Conservation (phyloP, 2,329 filamentous ascomycete genomes). For the Neopestalotiopsis rosae region DNA sequence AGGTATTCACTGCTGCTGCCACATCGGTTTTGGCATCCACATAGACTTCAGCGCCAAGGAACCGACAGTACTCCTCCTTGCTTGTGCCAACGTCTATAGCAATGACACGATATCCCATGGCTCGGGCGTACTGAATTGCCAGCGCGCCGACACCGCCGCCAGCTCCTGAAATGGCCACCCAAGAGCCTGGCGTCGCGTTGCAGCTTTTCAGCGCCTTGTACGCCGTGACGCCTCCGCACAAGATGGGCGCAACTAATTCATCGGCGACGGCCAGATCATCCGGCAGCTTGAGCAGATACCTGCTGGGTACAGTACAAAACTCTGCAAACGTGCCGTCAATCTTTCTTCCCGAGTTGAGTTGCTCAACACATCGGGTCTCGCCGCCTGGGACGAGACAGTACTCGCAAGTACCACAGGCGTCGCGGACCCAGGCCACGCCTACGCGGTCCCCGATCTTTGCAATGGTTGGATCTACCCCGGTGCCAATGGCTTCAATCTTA, state of each 20-base stretch:
- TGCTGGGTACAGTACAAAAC: slow-evolving; percentile 40
- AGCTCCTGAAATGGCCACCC: slow-evolving; percentile 43
- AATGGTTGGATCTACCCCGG: slow-evolving; percentile 33
- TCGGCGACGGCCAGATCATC: slow-evolving; percentile 34
- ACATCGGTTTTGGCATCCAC: slow-evolving; percentile 38
- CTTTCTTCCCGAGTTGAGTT: slow-evolving; percentile 38
- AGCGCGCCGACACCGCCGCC: slow-evolving; percentile 46
- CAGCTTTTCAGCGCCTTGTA: slow-evolving; percentile 46
- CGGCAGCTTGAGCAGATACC: slow-evolving; percentile 40
- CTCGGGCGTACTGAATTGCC: slow-evolving; percentile 43
- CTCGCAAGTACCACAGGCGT: slow-evolving; percentile 40
- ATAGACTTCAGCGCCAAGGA: slow-evolving; percentile 43
- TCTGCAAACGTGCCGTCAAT: slow-evolving; percentile 47
- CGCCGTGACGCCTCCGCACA: slow-evolving; percentile 50
- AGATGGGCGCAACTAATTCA: slow-evolving; percentile 44
- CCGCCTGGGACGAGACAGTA: slow-evolving; percentile 38
- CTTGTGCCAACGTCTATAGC: slow-evolving; percentile 42
- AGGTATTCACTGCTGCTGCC: slow-evolving; percentile 29
- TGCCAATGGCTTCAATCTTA: slow-evolving; percentile 41
- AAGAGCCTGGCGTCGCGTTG: slow-evolving; percentile 37
- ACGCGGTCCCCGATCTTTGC: slow-evolving; percentile 40
- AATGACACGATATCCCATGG: slow-evolving; percentile 48
- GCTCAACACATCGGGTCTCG: slow-evolving; percentile 41
- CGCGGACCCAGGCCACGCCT: slow-evolving; percentile 45
- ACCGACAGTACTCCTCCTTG: slow-evolving; percentile 35